Base-by-base conservation (phyloP, 2,329 filamentous ascomycete species). In the Xylariales sp. region DNA sequence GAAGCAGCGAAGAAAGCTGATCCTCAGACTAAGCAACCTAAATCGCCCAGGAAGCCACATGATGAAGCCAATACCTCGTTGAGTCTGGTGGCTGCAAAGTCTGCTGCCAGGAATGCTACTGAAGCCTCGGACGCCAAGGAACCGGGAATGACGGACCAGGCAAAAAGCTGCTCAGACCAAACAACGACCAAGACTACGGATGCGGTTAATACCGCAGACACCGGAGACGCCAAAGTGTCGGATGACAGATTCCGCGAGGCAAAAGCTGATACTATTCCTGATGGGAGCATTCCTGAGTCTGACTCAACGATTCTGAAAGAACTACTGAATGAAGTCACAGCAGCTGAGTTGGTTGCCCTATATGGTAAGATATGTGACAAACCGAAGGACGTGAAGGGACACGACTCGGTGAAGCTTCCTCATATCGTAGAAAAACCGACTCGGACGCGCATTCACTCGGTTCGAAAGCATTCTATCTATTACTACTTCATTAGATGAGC, bases 361-460 rank as follows among this genome's bases (percentile, higher is more conserved):
- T 47, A 56, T 33, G 21, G 21, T 1, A 57, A 54, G 42, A 48
- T 51, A n/a, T 41, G 40, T 14, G 45, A 51, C 11, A 43, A 51
- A 16, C 47, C 51, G 16, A 54, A 50, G 33, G 31, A 42, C 7
- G 37, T 46, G 11, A 53, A 54, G 31, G 44, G 29, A 6, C 46
- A 46, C 18, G 47, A 45, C 25, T 31, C 38, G 5, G 53, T 61
- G 16, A 50, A 42, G 25, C 54, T 60, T 31, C 50, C 56, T 20
- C 36, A 52, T 4, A 55, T 59, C 20, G 34, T 42, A 25, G 56
- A 61, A 32, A 59, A 55, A 33, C 24, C 50, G 24, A 45, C 50
- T 18, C 51, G 59, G 42, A 53, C 52, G 12, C 50, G 43, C 24
- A 62, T 79, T 5, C 77, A 81, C 53, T 70, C 73, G 38, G 66